Evolutionary conservation across 495 filamentous ascomycete species (phyloP), one percentile per base, ranked within the genome.

Genomic region (Ascobolus immersus): DNA sequence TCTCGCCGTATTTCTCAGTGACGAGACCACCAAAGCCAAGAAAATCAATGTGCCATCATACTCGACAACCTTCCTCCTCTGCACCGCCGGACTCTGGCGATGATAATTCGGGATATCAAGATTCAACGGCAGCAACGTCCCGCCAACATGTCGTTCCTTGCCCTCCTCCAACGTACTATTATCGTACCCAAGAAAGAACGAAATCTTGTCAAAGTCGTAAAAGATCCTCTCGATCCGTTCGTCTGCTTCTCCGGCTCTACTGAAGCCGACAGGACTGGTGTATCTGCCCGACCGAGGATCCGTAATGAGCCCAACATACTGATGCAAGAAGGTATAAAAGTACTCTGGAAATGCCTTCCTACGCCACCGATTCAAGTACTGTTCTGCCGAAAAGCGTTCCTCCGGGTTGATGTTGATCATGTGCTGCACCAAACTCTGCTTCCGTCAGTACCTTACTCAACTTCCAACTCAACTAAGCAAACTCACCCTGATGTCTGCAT

Each of bases 1-100:
- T 44, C 80, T 73, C 4, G 79, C 72, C 2, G 86, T 91, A 39
- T 79, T 90, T 40, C 89, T 69, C 36, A 99, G 44, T 13, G 77
- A 90, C 5, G 82, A 73, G 1, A 78, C 79, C 28, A 94, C 66
- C 30, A 94, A 60, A 1, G 75, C 79, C 15, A 94, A 53, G 42
- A 99, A 91, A 17, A 99, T 78, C 15, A 94, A 60, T 21, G 81
- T 89, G 10, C 89, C 89, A 46, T 94, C 81, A 44, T 96, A 81
- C 7, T 55, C 49, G n/a, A 54, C 50, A 4, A 53, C 52, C 10
- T 64, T 57, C 12, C 50, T 50, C 33, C 50, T 45, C 7, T 49
- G 48, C 5, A 42, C 38, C 12, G 54, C 41, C 11, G 56, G 55
- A 4, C 64, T 56, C 38, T 61, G 63, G 39, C 74, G 71, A 41